Conservation (phyloP, 306 rosid genomes). For the Sindora glabra region DNA sequence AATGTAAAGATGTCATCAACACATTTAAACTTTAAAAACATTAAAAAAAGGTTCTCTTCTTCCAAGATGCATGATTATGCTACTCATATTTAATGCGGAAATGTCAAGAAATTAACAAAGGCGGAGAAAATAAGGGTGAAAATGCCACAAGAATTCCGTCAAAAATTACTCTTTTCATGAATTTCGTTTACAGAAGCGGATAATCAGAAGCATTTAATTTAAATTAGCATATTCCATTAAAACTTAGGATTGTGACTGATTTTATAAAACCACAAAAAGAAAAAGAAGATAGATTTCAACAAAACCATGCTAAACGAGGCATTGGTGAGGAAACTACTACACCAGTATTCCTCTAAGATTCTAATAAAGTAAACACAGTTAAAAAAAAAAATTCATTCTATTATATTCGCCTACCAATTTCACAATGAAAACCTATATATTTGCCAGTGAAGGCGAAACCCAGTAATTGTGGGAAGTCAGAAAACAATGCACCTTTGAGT, state of each 20-base stretch:
- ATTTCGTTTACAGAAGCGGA: not conserved
- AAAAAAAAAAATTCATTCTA: not conserved
- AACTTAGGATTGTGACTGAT: slow-evolving; percentile 1
- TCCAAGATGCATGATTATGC: not conserved
- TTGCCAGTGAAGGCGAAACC: not conserved
- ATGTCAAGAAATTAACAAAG: not conserved
- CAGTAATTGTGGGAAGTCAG: not conserved
- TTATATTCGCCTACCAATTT: not conserved
- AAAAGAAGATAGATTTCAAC: not conserved
- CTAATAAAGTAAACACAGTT: not conserved
- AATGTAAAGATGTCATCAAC: not conserved
- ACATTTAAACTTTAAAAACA: not conserved
- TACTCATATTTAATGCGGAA: too few species aligned
- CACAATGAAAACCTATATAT: slow-evolving; percentile 9
- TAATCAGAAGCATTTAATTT: not conserved
- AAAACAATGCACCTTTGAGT: not conserved
- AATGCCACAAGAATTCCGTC: not conserved
- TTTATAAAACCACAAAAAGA: not conserved
- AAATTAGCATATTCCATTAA: not conserved
- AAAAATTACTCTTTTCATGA: not conserved
- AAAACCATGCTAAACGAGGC: not conserved
- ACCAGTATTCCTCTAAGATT: not conserved
- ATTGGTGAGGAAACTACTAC: not conserved
- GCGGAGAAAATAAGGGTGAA: not conserved
- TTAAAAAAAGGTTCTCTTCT: not conserved